These are phyloP conservation scores for Paramecium biaurelia DNA, from an alignment of 73 alveolate genomes.

Conservation along the genomic window DNA sequence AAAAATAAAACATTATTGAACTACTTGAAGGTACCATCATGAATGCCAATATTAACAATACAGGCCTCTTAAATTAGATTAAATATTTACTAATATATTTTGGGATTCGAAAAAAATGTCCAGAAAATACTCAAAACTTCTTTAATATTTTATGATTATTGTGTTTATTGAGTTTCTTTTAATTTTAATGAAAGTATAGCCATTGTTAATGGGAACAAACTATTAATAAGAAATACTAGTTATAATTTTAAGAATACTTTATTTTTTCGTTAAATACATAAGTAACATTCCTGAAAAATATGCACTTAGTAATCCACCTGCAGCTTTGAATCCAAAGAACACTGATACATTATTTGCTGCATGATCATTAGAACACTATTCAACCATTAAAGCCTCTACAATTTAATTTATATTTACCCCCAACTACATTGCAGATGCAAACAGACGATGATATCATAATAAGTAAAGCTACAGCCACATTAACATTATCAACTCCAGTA, in stretches of 20 bases:
- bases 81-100: neutral
- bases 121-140: neutral
- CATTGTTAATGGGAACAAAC: constrained; percentile 1
- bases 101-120: neutral
- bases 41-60: neutral
- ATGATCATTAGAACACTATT: constrained; percentile 37
- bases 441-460: constrained; percentile 51
- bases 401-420: constrained; percentile 67
- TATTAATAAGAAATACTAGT: neutral
- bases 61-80: constrained; percentile 1
- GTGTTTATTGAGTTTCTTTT: neutral
- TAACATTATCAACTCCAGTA: constrained; percentile 57
- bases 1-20: constrained; percentile 15
- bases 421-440: constrained; percentile 80
- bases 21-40: constrained; percentile 35
- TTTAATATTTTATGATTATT: neutral
- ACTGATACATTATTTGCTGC: constrained; percentile 70
- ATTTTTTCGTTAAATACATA: constrained; percentile 54
- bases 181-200: constrained; percentile 70
- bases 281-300: constrained; percentile 65
- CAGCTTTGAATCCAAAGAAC: constrained; percentile 67
- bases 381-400: constrained; percentile 58
- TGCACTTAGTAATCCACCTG: constrained; percentile 63
- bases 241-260: neutral
- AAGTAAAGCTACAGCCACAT: constrained; percentile 33